phyloP scores from a whole-genome alignment of 805 yeast species.

The Cyberlindnera sargentensis region DNA sequence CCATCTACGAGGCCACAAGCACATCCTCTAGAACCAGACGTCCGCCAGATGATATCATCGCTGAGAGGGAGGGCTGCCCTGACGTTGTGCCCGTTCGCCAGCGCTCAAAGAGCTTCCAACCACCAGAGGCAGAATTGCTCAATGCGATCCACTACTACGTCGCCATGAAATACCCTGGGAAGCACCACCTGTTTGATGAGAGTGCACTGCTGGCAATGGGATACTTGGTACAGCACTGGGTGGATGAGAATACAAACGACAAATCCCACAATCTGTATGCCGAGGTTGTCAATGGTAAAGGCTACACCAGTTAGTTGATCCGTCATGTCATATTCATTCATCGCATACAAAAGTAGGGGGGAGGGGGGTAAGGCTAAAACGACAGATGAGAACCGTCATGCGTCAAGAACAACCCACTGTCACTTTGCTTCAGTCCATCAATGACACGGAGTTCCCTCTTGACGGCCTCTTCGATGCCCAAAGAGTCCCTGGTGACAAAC shows the following conservation, averaged over 20 bases:
- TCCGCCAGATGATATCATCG: slow-evolving; percentile 1
- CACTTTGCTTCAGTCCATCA: slow-evolving; percentile 4
- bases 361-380: slow-evolving; percentile 7
- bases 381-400: slow-evolving; percentile 12
- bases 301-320: background rate
- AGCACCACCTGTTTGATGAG: slow-evolving; percentile 27
- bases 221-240: slow-evolving; percentile 30
- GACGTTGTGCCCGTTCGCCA: slow-evolving; percentile 13
- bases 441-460: slow-evolving; percentile 14
- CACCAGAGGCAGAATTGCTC: slow-evolving; percentile 24
- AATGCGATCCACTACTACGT: slow-evolving; percentile 31
- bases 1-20: background rate
- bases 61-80: slow-evolving; percentile 4
- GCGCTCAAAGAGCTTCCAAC: slow-evolving; percentile 7
- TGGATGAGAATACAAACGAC: slow-evolving; percentile 19
- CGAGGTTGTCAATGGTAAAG: background rate
- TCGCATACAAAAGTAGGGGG: background rate
- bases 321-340: no score
- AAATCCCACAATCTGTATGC: slow-evolving; percentile 5
- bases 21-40: background rate
- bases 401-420: slow-evolving; percentile 17
- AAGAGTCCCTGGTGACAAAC: slow-evolving; percentile 6
- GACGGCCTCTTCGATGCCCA: slow-evolving; percentile 13
- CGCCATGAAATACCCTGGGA: slow-evolving; percentile 18
- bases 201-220: slow-evolving; percentile 31